Conservation (phyloP, 768 basidiomycete species). For the Boletus coccyginus region DNA sequence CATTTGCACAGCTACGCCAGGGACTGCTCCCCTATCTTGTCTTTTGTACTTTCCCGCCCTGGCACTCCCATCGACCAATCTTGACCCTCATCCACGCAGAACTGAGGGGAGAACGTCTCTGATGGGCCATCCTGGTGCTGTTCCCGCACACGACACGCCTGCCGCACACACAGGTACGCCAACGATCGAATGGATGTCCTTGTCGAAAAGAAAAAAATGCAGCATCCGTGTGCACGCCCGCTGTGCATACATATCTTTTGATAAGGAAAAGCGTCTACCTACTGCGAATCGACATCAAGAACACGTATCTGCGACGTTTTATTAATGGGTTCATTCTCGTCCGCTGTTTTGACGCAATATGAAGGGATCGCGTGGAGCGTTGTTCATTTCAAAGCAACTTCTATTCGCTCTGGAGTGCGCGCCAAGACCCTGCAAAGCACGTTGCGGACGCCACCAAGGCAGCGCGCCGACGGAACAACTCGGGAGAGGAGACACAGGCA, state of each 20-base stretch:
- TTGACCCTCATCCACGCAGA: background rate
- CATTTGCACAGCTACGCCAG: constrained; percentile 5
- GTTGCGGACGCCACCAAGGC: constrained; percentile 8
- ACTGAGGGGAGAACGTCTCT: background rate
- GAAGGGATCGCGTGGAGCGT: constrained; percentile 15
- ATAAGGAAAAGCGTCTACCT: constrained; percentile 3
- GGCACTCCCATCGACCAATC: background rate
- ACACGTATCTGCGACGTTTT: constrained; percentile 1
- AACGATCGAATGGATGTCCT: background rate
- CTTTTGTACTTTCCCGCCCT: background rate
- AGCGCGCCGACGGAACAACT: background rate
- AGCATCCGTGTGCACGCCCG: constrained; percentile 8
- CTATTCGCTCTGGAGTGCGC: background rate
- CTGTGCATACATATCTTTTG: background rate
- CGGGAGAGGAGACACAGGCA: background rate
- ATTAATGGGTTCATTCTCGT: constrained; percentile 5
- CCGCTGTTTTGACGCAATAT: constrained; percentile 5
- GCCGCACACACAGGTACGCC: background rate
- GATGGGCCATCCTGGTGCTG: background rate
- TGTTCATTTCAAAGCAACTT: constrained; percentile 18
- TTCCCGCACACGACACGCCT: background rate
- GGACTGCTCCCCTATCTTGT: background rate
- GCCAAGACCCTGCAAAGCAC: background rate
- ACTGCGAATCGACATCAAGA: background rate
- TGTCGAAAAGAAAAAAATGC: background rate